Percentiles rank a stretch among this genome's conserved stretches.
Evolutionary conservation across 2,329 filamentous ascomycete species (phyloP).

Genomic region (Neopestalotiopsis sp.): DNA sequence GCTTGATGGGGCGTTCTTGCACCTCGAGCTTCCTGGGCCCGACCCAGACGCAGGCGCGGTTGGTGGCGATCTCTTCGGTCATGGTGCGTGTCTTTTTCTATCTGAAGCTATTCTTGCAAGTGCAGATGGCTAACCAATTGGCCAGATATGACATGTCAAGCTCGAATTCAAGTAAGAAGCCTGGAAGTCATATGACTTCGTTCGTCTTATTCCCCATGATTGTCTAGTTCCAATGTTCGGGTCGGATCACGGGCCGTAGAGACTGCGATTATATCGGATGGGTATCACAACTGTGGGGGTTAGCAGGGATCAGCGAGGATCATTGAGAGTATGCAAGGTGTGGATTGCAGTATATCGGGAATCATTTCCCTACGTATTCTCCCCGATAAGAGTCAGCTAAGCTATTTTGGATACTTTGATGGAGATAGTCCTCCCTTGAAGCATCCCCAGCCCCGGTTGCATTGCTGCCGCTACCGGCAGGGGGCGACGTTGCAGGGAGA

Average conservation of each 20-base stretch:
- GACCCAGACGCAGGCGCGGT: slow-evolving; percentile 13
- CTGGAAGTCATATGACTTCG: background rate
- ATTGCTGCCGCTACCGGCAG: background rate
- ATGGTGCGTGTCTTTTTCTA: background rate
- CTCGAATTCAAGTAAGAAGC: background rate
- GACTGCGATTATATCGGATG: background rate
- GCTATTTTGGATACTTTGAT: background rate
- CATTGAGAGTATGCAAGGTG: background rate
- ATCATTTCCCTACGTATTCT: background rate
- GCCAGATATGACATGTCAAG: background rate
- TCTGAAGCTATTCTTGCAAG: background rate
- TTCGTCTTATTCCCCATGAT: background rate
- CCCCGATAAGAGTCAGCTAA: background rate
- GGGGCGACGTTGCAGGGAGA: background rate
- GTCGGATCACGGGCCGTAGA: background rate
- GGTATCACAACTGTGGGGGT: background rate
- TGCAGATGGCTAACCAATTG: background rate
- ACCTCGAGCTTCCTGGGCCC: slow-evolving; percentile 11
- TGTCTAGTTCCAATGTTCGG: background rate
- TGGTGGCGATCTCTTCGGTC: background rate
- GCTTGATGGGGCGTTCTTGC: slow-evolving; percentile 8
- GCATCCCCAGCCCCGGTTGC: background rate
- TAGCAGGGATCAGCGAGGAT: background rate
- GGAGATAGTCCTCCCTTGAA: background rate
- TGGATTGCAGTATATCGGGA: background rate